These are phyloP conservation scores for Annulohypoxylon nitens DNA, from an alignment of 495 filamentous ascomycete species.

Conservation along the genomic window DNA sequence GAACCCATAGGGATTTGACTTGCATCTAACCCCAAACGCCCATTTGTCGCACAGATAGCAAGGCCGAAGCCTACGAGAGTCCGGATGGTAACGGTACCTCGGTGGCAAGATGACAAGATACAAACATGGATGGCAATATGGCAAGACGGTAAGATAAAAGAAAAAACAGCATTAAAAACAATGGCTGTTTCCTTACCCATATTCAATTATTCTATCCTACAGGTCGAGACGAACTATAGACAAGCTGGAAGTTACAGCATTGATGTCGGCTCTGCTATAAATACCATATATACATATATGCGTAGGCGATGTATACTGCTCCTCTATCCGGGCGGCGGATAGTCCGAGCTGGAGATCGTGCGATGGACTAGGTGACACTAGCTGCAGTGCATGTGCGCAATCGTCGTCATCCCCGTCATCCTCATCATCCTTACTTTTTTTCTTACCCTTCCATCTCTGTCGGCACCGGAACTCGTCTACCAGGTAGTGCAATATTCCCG, in stretches of 20 bases:
- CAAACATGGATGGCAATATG: too few relatives aligned
- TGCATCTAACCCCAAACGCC: conserved; percentile 5
- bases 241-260: neutral
- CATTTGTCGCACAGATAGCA: conserved; percentile 6
- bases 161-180: neutral
- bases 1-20: conserved; percentile 27
- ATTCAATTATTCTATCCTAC: neutral
- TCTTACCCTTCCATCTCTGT: conserved; percentile 1
- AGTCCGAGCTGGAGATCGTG: conserved; percentile 42
- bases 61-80: conserved; percentile 6
- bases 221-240: neutral
- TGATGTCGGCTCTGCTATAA: neutral
- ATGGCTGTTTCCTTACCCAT: neutral
- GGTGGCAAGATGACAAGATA: neutral
- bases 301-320: neutral
- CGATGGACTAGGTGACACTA: conserved; percentile 32
- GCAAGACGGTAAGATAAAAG: neutral
- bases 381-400: conserved; percentile 43
- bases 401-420: conserved; percentile 39
- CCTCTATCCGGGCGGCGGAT: conserved; percentile 41
- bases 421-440: neutral
- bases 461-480: conserved; percentile 37
- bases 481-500: conserved; percentile 24
- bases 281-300: neutral
- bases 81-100: neutral